Conservation (phyloP, 306 rosid genomes). For the Pterocarpus santalinus region DNA sequence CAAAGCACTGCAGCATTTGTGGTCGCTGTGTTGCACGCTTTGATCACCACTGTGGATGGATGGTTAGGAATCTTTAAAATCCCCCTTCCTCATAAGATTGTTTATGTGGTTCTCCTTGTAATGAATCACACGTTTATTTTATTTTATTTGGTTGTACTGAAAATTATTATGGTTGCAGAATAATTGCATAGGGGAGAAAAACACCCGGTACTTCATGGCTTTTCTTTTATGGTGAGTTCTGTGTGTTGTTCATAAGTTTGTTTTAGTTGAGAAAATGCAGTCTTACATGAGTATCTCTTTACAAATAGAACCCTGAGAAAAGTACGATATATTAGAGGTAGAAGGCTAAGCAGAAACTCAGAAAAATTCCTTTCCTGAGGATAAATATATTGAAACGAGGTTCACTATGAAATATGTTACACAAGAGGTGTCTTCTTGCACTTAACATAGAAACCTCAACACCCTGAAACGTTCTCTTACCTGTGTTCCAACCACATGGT, state of each 20-base stretch:
- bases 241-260: conserved; percentile 41
- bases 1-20: conserved; percentile 98
- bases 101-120: conserved; percentile 21
- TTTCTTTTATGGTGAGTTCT: conserved; percentile 94
- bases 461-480: conserved; percentile 1
- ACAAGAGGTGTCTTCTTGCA: conserved; percentile 4
- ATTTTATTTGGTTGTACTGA: conserved; percentile 35
- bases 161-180: conserved; percentile 67
- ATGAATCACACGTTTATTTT: conserved; percentile 4
- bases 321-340: neutral
- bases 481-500: no score
- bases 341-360: neutral
- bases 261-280: conserved; percentile 1
- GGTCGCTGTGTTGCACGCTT: conserved; percentile 90
- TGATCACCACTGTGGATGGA: conserved; percentile 99
- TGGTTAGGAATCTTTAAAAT: conserved; percentile 60
- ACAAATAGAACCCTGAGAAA: conserved; percentile 17
- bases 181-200: conserved; percentile 97
- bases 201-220: conserved; percentile 82
- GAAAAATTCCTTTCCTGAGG: no score
- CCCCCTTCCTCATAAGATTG: conserved; percentile 19
- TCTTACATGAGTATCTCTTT: conserved; percentile 10
- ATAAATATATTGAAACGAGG: no score
- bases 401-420: conserved; percentile 13
- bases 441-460: conserved; percentile 8